Evolutionary conservation across 768 basidiomycete genomes (phyloP).

Genomic region (Tulasnella sp.): DNA sequence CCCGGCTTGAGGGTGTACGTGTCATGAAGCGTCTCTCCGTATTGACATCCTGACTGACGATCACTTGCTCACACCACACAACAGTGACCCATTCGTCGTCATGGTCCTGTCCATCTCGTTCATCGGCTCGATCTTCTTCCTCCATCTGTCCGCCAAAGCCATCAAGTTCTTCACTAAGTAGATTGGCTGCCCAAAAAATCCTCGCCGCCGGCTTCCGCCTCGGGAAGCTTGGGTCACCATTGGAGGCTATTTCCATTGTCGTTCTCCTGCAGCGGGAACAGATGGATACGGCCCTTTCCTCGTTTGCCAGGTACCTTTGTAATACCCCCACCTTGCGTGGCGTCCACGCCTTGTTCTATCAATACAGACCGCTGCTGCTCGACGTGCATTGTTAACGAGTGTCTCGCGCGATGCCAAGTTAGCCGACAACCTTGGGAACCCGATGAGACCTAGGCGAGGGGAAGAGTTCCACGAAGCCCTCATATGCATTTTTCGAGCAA

Average conservation of each 20-base stretch:
- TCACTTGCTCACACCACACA: conserved; percentile 6
- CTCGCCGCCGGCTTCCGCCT: neutral
- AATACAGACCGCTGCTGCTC: neutral
- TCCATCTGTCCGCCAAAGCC: conserved; percentile 94
- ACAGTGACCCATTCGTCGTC: conserved; percentile 97
- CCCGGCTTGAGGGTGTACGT: conserved; percentile 96
- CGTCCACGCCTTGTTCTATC: neutral
- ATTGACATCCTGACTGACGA: conserved; percentile 13
- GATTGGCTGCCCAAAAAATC: conserved; percentile 12
- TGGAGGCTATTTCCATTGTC: neutral
- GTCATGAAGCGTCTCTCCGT: conserved; percentile 16
- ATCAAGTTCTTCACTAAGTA: conserved; percentile 88
- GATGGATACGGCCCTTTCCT: neutral
- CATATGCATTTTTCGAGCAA: no score
- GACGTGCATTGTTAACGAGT: neutral
- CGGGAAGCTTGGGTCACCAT: neutral
- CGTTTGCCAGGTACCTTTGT: neutral
- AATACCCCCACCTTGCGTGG: neutral
- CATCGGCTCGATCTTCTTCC: conserved; percentile 98
- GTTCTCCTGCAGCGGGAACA: conserved; percentile 10
- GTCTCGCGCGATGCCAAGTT: no score
- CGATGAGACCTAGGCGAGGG: no score
- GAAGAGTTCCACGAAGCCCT: no score
- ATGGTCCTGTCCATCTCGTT: conserved; percentile 94
- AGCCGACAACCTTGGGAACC: no score